Percentiles rank a stretch among this genome's conserved stretches.
Conservation (phyloP, 331 rosid genomes). For the Quercus tomentella region DNA sequence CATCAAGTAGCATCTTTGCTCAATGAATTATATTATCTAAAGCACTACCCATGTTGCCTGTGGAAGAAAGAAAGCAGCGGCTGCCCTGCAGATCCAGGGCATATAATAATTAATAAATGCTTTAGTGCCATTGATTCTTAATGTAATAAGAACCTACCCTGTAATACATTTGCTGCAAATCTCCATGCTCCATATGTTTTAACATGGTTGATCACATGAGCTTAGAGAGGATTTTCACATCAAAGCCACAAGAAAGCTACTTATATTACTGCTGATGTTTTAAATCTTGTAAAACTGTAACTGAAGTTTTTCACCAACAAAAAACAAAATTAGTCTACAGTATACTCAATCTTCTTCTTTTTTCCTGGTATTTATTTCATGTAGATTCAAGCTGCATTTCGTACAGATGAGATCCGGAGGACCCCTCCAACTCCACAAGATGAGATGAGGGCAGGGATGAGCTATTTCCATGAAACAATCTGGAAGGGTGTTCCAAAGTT, state of each 20-base stretch:
- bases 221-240: neutral
- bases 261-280: neutral
- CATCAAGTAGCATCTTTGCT: neutral
- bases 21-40: neutral
- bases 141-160: neutral
- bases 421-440: slow-evolving; percentile 96
- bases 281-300: neutral
- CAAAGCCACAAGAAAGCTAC: neutral
- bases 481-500: slow-evolving; percentile 92
- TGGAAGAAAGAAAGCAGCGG: neutral
- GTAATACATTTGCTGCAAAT: neutral
- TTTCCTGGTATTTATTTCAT: slow-evolving; percentile 4
- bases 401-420: slow-evolving; percentile 84
- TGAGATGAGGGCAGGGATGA: slow-evolving; percentile 99
- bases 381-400: slow-evolving; percentile 95
- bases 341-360: neutral
- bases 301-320: neutral
- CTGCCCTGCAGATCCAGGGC: too few species aligned
- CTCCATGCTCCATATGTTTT: neutral
- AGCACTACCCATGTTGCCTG: neutral
- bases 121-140: neutral
- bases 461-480: slow-evolving; percentile 93
- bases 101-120: neutral
- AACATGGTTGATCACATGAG: neutral
- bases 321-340: neutral